phyloP scores from a whole-genome alignment of 306 rosid genomes.

The Bauhinia variegata region DNA sequence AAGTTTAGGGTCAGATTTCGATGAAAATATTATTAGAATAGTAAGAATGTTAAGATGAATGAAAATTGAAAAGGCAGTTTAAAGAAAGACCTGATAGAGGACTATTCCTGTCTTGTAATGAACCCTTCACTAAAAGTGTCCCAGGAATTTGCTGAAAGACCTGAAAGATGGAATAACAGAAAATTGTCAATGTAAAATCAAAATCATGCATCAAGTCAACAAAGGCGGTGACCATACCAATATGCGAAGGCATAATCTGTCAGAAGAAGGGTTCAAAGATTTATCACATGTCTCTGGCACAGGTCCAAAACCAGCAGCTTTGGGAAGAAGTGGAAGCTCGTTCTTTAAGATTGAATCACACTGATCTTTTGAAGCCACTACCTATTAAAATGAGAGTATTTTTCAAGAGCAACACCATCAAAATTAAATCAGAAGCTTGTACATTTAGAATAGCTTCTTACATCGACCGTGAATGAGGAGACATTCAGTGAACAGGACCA shows the following conservation, averaged over 20 bases:
- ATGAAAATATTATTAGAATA: constrained; percentile 16
- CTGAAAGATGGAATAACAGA: constrained; percentile 40
- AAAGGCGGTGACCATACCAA: constrained; percentile 48
- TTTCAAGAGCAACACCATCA: constrained; percentile 13
- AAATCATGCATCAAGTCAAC: constrained; percentile 28
- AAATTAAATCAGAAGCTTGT: constrained; percentile 15
- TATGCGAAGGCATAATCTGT: constrained; percentile 55
- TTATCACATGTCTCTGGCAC: constrained; percentile 35
- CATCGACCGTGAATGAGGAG: constrained; percentile 74
- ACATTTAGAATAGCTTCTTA: constrained; percentile 44
- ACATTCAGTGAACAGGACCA: constrained; percentile 65
- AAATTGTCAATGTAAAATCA: constrained; percentile 26
- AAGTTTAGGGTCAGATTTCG: neutral
- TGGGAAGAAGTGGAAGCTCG: constrained; percentile 38
- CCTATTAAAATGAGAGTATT: constrained; percentile 45
- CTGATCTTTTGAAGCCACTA: constrained; percentile 52
- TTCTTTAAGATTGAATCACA: constrained; percentile 60
- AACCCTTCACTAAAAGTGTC: constrained; percentile 80
- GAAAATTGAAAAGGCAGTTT: neutral
- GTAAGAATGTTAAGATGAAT: neutral
- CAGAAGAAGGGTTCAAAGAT: constrained; percentile 36
- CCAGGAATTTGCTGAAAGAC: constrained; percentile 92
- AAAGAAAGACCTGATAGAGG: constrained; percentile 61
- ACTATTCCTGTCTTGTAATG: constrained; percentile 61
- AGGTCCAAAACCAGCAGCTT: constrained; percentile 39